Percentiles rank a stretch among this genome's conserved stretches.
Conservation (phyloP, 2,329 filamentous ascomycete species). For the Westerdykella aurantiaca region DNA sequence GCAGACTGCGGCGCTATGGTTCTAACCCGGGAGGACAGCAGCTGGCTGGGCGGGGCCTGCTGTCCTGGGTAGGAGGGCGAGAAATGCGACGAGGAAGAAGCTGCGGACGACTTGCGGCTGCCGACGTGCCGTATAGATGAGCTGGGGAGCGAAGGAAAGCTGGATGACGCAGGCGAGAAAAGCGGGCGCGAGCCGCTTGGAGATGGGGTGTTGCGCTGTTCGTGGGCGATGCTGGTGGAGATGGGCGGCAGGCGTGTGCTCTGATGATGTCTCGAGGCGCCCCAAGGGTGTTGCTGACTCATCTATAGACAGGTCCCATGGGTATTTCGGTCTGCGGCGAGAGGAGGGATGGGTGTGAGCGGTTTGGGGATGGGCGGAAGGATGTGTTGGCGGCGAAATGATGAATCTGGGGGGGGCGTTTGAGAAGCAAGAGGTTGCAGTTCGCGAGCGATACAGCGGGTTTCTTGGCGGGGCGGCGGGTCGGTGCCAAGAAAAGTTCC, state of each 20-base stretch:
- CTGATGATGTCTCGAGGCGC: conserved; percentile 50
- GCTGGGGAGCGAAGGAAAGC: conserved; percentile 49
- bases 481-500: neutral
- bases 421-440: neutral
- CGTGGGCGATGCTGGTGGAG: conserved; percentile 47
- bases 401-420: conserved; percentile 11
- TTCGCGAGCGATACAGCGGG: neutral
- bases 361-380: conserved; percentile 10
- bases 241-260: conserved; percentile 55
- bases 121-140: conserved; percentile 45
- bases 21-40: conserved; percentile 53
- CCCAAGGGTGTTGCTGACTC: conserved; percentile 54
- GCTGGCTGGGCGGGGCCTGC: conserved; percentile 48
- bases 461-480: neutral
- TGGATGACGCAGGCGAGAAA: conserved; percentile 48
- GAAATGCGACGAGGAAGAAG: conserved; percentile 51
- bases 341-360: conserved; percentile 6
- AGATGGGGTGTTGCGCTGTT: conserved; percentile 42
- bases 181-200: conserved; percentile 46
- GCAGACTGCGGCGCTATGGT: conserved; percentile 50
- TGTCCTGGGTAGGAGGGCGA: conserved; percentile 51
- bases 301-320: conserved; percentile 41
- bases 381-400: conserved; percentile 6
- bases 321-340: conserved; percentile 31
- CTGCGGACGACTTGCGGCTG: conserved; percentile 50